Evolutionary conservation across 1,284 basidiomycete genomes (phyloP), one percentile per base, ranked within the genome.

Genomic region (Apiotrichum akiyoshidainum): DNA sequence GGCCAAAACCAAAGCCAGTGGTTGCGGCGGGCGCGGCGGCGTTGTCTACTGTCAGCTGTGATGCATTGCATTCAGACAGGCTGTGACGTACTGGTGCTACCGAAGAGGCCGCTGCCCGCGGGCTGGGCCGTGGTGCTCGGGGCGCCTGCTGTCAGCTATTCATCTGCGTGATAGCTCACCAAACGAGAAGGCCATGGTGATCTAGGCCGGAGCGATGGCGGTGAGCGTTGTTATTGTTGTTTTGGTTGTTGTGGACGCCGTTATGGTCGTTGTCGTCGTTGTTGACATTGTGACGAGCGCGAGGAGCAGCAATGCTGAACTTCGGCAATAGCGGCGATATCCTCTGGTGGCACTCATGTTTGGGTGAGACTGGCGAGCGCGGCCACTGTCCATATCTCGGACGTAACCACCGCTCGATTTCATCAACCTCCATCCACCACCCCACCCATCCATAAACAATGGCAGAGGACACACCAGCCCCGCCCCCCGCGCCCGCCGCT

Each of bases 131-230:
- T 45, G 56, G 57, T 35, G 44, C 55, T 51, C 10, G 57, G 19
- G 34, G 54, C 52, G 46, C 55, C 47, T 59, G 54, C 42, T 34
- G 31, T 59, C n/a, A 60, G 58, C 49, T 22, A 17, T 13, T n/a
- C 5, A 12, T 8, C 0, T 21, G 21, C 2, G 26, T 9, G 2
- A 6, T 8, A 26, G 39, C 59, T 33, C 52, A 66, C 67, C 67
- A 40, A 68, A 68, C 31, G 66, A 63, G 58, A 68, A 66, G 26
- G 62, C 60, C 66, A 68, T 68, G 49, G 17, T 50, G 21, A 37
- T 39, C 12, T 35, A n/a, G 31, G 26, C 11, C 14, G 46, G 12
- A 9, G n/a, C n/a, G n/a, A n/a, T n/a, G n/a, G n/a, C n/a, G n/a
- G n/a, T n/a, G n/a, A n/a, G n/a, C n/a, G 14, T 34, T 9, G 45